A percentile compares a stretch with the other conserved stretches of the same genome.
phyloP scores from a whole-genome alignment of 1,139 yeast genomes.

The Protomyces pachydermus region DNA sequence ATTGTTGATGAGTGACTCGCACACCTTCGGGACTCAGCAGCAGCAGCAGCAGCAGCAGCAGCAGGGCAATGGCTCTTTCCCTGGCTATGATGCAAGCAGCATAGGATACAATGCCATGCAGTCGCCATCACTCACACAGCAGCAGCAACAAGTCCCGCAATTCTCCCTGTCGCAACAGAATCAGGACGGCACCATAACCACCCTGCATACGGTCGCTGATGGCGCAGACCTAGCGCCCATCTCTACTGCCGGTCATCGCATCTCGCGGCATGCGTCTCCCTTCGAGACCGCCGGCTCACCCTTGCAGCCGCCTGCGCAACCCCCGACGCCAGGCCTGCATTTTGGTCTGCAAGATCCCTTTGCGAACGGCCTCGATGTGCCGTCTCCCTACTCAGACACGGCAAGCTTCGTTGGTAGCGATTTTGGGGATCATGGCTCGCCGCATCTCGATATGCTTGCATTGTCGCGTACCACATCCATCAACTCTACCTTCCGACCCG shows the following conservation, averaged over 20 bases:
- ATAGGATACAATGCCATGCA: neutral
- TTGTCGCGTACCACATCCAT: conserved; percentile 21
- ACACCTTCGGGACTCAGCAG: neutral
- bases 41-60: neutral
- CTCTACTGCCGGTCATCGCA: neutral
- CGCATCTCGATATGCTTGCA: conserved; percentile 6
- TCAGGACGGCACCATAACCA: neutral
- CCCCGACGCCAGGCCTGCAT: neutral
- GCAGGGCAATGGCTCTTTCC: neutral
- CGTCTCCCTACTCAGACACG: conserved; percentile 18
- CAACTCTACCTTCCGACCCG: conserved; percentile 11
- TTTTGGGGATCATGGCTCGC: conserved; percentile 12
- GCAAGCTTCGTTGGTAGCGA: conserved; percentile 6
- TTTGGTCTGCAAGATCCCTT: neutral
- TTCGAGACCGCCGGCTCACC: neutral
- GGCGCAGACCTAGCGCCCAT: neutral
- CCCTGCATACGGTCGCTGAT: neutral
- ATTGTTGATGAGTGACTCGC: neutral
- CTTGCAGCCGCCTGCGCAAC: neutral
- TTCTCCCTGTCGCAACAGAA: neutral
- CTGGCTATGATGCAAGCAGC: neutral
- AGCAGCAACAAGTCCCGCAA: neutral
- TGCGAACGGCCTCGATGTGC: conserved; percentile 8
- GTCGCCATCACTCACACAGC: neutral
- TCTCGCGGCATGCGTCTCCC: neutral